phyloP scores from a whole-genome alignment of 805 yeast species.

The Alloascoidea hylecoeti region DNA sequence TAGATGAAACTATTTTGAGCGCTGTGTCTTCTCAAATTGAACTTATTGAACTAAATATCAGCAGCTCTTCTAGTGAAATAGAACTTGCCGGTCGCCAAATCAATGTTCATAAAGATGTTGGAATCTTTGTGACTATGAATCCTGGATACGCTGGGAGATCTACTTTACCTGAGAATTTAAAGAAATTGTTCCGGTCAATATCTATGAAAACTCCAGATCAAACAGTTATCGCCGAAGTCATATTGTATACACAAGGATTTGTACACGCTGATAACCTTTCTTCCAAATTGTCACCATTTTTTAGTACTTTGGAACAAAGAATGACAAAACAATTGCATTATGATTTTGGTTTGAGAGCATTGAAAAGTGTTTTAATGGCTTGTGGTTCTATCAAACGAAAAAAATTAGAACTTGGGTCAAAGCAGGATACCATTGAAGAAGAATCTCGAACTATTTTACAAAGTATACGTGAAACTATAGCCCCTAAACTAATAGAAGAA shows the following conservation, averaged over 20 bases:
- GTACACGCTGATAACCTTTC: constrained; percentile 29
- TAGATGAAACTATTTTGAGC: constrained; percentile 57
- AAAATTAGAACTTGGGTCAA: constrained; percentile 4
- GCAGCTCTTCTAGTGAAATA: constrained; percentile 10
- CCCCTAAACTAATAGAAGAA: constrained; percentile 46
- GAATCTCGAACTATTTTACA: constrained; percentile 22
- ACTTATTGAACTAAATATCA: constrained; percentile 42
- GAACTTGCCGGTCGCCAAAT: constrained; percentile 26
- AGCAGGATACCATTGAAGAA: neutral
- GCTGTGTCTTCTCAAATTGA: constrained; percentile 78
- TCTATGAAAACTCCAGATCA: constrained; percentile 65
- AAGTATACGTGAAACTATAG: constrained; percentile 44
- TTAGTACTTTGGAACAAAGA: constrained; percentile 23
- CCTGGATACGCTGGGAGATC: constrained; percentile 82
- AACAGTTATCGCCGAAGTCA: constrained; percentile 49
- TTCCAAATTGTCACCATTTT: constrained; percentile 35
- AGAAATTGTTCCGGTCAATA: constrained; percentile 62
- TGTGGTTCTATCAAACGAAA: constrained; percentile 35
- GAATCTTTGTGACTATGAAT: constrained; percentile 82
- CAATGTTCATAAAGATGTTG: constrained; percentile 33
- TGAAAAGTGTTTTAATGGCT: constrained; percentile 49
- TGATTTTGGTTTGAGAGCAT: constrained; percentile 80
- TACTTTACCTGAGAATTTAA: constrained; percentile 72
- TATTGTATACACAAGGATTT: constrained; percentile 68
- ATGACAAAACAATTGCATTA: constrained; percentile 57